phyloP scores from a whole-genome alignment of 2,329 filamentous ascomycete species.

The Fonsecaea pedrosoi region DNA sequence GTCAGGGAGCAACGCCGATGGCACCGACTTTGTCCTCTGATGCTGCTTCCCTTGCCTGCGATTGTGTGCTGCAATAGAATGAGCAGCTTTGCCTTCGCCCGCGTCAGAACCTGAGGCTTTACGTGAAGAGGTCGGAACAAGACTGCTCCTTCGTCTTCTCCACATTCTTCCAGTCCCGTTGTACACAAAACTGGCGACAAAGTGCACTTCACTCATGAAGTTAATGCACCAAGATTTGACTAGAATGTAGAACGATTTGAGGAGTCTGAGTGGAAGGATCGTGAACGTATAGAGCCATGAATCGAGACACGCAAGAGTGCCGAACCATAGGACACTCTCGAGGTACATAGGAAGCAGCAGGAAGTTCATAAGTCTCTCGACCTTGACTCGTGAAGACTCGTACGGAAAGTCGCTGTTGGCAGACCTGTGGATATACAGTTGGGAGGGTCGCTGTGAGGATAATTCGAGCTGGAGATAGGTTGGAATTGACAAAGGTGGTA shows the following conservation, averaged over 20 bases:
- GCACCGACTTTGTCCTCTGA: slow-evolving; percentile 79
- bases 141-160: slow-evolving; percentile 55
- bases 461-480: slow-evolving; percentile 71
- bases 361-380: slow-evolving; percentile 90
- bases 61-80: slow-evolving; percentile 10
- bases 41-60: slow-evolving; percentile 53
- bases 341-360: slow-evolving; percentile 79
- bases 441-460: slow-evolving; percentile 65
- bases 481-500: slow-evolving; percentile 68
- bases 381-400: slow-evolving; percentile 89
- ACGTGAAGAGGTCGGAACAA: slow-evolving; percentile 42
- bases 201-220: slow-evolving; percentile 72
- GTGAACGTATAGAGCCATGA: slow-evolving; percentile 97
- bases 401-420: slow-evolving; percentile 72
- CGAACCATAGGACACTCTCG: slow-evolving; percentile 85
- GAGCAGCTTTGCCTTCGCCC: slow-evolving; percentile 52
- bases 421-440: slow-evolving; percentile 68
- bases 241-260: slow-evolving; percentile 78
- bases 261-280: slow-evolving; percentile 86
- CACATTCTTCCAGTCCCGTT: slow-evolving; percentile 80
- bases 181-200: slow-evolving; percentile 78
- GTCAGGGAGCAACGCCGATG: slow-evolving; percentile 81
- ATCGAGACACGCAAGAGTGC: slow-evolving; percentile 87
- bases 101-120: slow-evolving; percentile 20
- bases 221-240: slow-evolving; percentile 78